Base-by-base conservation (phyloP, 768 basidiomycete genomes). In the Flagelloscypha sp. region DNA sequence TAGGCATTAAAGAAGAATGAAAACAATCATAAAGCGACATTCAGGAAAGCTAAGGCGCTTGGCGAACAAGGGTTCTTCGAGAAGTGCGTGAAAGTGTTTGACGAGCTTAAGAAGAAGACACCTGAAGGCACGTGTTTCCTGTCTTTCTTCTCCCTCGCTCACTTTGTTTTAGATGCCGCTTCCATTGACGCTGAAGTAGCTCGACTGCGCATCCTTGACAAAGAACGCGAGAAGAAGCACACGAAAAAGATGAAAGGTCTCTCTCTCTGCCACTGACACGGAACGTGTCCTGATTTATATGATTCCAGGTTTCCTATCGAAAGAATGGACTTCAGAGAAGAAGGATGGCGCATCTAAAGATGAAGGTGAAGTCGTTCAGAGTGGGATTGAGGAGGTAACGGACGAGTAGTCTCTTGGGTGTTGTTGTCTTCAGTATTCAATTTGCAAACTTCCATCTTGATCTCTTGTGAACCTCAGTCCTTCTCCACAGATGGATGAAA, bases 41-140 rank as follows among this genome's bases (percentile, higher is more conserved):
- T 82, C 58, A 68, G 87, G 22, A 89, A 88, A 53, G 85, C 71
- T 13, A 87, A 85, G 54, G 85, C 81, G 0, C 56, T 82, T 8
- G 80, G 79, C 18, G 84, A 88, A 49, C 69, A 70, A 42, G 86
- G 87, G 2, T 85, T 65, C 49, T 79, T 76, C 41, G 84, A 87
- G 44, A 82, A 77, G 48, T 78, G 85, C 1, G 68, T 77, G 40
- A 72, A 65, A 43, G 65, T 78, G 25, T 62, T 88, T 18, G 61
- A 72, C 33, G 81, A 84, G 17, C 55, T 85, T 24, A 74, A 78
- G 48, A 66, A 62, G 47, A 70, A 83, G 53, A 76, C 73, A 37
- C 71, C 79, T 10, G 47, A 65, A 41, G 83, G 86, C 78, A 41
- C n/a, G n/a, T 20, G 54, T 47, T 19, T 1, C 4, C 4, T 16